A percentile compares a stretch with the other conserved stretches of the same genome.
phyloP scores from a whole-genome alignment of 768 basidiomycete species.

The Panellus pusillus region DNA sequence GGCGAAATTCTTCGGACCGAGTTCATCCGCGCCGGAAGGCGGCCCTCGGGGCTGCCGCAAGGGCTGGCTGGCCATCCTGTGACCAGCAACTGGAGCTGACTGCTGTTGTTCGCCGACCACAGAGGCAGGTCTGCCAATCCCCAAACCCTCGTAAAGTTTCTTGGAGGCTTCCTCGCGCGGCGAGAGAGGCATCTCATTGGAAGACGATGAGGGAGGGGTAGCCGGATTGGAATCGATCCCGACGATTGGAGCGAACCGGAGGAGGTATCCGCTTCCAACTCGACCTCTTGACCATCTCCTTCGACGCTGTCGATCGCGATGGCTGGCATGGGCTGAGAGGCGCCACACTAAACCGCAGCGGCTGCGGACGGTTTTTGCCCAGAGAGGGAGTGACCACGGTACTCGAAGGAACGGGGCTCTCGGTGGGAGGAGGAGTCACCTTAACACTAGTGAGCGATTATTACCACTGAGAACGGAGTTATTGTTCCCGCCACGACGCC shows the following conservation, averaged over 20 bases:
- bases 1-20: constrained; percentile 88
- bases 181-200: constrained; percentile 64
- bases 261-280: constrained; percentile 55
- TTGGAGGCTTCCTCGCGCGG: constrained; percentile 85
- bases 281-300: constrained; percentile 54
- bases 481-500: constrained; percentile 75
- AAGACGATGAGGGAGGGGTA: constrained; percentile 74
- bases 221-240: constrained; percentile 64
- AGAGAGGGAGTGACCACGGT: constrained; percentile 30
- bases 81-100: constrained; percentile 41
- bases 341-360: constrained; percentile 59
- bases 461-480: constrained; percentile 67
- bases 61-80: constrained; percentile 69
- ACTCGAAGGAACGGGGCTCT: constrained; percentile 54
- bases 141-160: constrained; percentile 86
- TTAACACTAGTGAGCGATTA: constrained; percentile 68
- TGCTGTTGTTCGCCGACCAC: constrained; percentile 40
- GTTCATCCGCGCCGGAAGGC: constrained; percentile 82
- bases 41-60: constrained; percentile 87
- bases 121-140: constrained; percentile 73
- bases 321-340: constrained; percentile 52
- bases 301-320: constrained; percentile 56
- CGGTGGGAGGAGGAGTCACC: constrained; percentile 70
- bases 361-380: constrained; percentile 60
- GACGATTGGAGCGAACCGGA: constrained; percentile 56